Conservation (phyloP, 371 early-diverging fungal species). For the Coemansia sp. region DNA sequence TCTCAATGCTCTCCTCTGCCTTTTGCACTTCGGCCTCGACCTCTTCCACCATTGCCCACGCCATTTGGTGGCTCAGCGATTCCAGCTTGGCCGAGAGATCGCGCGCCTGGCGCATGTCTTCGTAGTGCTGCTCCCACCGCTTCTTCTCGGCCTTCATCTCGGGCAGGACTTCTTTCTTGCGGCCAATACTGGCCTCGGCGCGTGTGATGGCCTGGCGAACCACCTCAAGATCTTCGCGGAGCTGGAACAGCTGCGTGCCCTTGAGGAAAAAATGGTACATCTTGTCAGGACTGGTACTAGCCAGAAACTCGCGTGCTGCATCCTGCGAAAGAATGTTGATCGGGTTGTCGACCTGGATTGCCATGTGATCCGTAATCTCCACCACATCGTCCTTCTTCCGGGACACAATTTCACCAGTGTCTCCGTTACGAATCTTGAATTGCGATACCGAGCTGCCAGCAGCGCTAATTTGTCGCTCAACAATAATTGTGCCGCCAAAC, state of each 20-base stretch:
- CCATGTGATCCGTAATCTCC: constrained; percentile 84
- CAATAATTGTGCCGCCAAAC: constrained; percentile 76
- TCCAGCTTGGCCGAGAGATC: constrained; percentile 63
- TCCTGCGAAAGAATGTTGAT: constrained; percentile 91
- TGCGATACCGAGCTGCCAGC: constrained; percentile 59
- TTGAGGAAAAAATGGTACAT: constrained; percentile 87
- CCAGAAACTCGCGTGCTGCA: constrained; percentile 85
- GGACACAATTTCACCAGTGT: constrained; percentile 62
- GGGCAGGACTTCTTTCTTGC: constrained; percentile 65
- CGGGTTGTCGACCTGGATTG: constrained; percentile 90
- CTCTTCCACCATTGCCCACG: constrained; percentile 75
- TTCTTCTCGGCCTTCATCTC: constrained; percentile 61
- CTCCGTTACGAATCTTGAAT: constrained; percentile 73
- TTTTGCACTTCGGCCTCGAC: constrained; percentile 36
- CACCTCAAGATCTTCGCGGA: constrained; percentile 67
- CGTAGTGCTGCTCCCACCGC: constrained; percentile 60
- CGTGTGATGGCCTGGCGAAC: constrained; percentile 69
- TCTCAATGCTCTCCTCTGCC: constrained; percentile 13
- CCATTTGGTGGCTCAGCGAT: constrained; percentile 64
- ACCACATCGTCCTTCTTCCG: constrained; percentile 77
- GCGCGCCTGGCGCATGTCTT: constrained; percentile 66
- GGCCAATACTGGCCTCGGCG: constrained; percentile 57
- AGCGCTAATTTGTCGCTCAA: constrained; percentile 78
- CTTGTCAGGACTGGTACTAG: constrained; percentile 74
- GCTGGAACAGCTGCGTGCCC: constrained; percentile 82